These are phyloP conservation scores for Emmonsiellopsis sp. DNA, from an alignment of 2,329 filamentous ascomycete genomes.

Conservation along the genomic window DNA sequence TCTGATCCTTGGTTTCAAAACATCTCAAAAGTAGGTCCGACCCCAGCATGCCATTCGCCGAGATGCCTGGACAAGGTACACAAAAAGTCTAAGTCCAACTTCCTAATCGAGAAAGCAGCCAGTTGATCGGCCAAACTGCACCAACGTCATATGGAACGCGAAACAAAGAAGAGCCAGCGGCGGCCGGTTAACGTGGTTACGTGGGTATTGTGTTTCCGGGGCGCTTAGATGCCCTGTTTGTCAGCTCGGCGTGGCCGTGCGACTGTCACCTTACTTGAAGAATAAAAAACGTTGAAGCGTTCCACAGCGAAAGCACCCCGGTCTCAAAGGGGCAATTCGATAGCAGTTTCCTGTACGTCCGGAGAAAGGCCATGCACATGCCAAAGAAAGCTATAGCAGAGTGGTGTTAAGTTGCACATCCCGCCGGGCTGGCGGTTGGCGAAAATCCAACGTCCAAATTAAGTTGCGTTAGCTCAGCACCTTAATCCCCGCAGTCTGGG, in stretches of 20 bases:
- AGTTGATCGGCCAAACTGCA: neutral
- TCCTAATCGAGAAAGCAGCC: neutral
- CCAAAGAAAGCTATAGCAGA: slow-evolving; percentile 1
- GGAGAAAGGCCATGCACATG: neutral
- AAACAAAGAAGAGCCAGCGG: neutral
- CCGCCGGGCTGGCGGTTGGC: neutral
- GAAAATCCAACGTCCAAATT: slow-evolving; percentile 3
- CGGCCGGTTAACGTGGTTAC: neutral
- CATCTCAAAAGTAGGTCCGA: neutral
- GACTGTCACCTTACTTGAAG: neutral
- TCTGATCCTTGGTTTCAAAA: neutral
- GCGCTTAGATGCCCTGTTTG: neutral
- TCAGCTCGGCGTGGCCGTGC: neutral
- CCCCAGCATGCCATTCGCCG: neutral
- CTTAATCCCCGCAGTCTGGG: neutral
- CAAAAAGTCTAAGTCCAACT: neutral
- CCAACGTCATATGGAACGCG: neutral
- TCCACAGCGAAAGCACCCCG: neutral
- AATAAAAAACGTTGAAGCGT: neutral
- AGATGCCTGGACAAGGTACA: neutral
- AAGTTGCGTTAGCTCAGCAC: neutral
- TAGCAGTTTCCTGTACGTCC: neutral
- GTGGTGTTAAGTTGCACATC: neutral
- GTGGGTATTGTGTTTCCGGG: neutral
- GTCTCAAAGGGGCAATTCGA: slow-evolving; percentile 1